phyloP scores from a whole-genome alignment of 2,329 filamentous ascomycete genomes.

The Trichophaea hybrida region DNA sequence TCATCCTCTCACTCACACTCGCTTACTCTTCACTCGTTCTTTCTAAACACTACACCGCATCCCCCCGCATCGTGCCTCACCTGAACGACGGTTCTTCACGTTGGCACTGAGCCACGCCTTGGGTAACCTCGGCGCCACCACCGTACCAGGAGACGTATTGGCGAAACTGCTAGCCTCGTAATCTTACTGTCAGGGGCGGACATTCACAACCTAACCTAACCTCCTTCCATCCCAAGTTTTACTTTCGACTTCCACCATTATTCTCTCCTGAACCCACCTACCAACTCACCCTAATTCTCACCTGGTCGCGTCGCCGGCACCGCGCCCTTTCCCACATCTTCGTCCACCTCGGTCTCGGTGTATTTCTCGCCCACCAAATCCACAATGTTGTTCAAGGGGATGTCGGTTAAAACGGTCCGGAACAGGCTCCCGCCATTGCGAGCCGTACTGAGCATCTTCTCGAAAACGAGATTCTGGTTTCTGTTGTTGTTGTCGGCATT shows the following conservation, averaged over 20 bases:
- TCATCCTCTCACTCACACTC: neutral
- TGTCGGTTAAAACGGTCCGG: conserved; percentile 55
- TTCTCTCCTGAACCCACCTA: neutral
- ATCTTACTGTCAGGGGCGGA: conserved; percentile 1
- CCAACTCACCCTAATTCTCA: neutral
- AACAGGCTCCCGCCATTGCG: conserved; percentile 17
- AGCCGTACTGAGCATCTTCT: conserved; percentile 42
- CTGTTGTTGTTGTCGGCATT: conserved; percentile 55
- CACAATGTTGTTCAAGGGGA: conserved; percentile 49
- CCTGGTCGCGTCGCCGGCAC: neutral
- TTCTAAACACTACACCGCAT: neutral
- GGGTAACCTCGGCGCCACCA: neutral
- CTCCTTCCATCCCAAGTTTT: conserved; percentile 3
- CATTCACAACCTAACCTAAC: neutral
- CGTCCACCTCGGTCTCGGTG: neutral
- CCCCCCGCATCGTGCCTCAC: neutral
- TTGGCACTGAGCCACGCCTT: neutral
- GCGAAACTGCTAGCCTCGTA: neutral
- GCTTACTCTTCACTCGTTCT: neutral
- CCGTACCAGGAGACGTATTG: neutral
- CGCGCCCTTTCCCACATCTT: neutral
- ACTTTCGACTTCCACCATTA: neutral
- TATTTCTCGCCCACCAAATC: neutral
- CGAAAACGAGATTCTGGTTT: conserved; percentile 66
- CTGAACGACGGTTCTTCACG: neutral